Conservation (phyloP, 768 basidiomycete genomes). For the Cantharellus anzutake region DNA sequence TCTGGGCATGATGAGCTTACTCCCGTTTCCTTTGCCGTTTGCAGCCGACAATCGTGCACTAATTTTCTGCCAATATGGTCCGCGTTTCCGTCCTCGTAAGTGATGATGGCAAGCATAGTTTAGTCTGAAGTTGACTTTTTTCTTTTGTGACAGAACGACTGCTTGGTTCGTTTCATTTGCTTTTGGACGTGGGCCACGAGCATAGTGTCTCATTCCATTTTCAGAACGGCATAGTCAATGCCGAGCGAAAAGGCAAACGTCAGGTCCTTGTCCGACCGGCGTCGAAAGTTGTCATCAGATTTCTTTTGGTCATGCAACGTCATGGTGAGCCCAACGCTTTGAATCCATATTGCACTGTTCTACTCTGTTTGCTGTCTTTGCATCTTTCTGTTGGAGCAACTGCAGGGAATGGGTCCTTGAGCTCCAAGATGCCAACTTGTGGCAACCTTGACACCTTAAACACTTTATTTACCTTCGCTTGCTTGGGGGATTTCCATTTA, state of each 20-base stretch:
- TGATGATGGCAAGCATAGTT: constrained; percentile 3
- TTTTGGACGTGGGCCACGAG: not conserved
- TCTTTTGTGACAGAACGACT: constrained; percentile 34
- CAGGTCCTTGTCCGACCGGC: constrained; percentile 96
- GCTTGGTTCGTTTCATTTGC: constrained; percentile 20
- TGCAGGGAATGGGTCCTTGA: constrained; percentile 41
- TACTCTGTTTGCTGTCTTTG: constrained; percentile 7
- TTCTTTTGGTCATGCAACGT: constrained; percentile 96
- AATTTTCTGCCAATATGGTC: constrained; percentile 36
- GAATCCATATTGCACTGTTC: not conserved
- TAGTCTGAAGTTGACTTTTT: not conserved
- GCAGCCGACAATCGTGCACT: constrained; percentile 2
- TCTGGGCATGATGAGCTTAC: constrained; percentile 35
- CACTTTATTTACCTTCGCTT: not conserved
- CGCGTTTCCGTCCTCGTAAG: constrained; percentile 65
- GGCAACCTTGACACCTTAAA: constrained; percentile 18
- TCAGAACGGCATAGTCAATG: constrained; percentile 97
- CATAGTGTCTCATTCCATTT: not conserved
- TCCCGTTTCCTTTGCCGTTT: constrained; percentile 13
- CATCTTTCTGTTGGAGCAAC: constrained; percentile 40
- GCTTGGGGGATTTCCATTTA: not conserved
- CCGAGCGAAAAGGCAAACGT: constrained; percentile 97
- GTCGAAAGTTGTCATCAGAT: constrained; percentile 96
- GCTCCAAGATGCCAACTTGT: constrained; percentile 48
- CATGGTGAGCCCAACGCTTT: constrained; percentile 50